Evolutionary conservation across 1,284 basidiomycete species (phyloP).

Genomic region (Salmacisia buchloeana): DNA sequence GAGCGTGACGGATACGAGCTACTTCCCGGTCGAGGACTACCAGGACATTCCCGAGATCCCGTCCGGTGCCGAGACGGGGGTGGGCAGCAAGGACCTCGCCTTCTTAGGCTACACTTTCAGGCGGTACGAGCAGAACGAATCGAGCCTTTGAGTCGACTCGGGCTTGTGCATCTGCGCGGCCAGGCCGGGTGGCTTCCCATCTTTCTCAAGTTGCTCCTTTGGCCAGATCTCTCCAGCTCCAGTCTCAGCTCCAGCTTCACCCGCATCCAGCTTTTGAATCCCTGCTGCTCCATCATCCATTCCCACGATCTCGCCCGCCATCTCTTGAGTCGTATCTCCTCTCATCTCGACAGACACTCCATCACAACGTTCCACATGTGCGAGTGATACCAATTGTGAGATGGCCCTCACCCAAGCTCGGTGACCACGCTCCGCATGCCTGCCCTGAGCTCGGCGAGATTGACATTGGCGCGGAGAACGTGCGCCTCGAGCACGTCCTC

Average conservation of each 20-base stretch:
- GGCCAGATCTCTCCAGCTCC: too few species aligned
- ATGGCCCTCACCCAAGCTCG: too few species aligned
- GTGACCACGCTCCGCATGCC: too few species aligned
- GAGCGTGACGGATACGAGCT: constrained; percentile 81
- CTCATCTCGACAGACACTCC: too few species aligned
- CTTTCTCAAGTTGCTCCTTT: background rate
- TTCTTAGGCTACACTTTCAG: constrained; percentile 48
- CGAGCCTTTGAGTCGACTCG: background rate
- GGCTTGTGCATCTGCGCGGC: too few species aligned
- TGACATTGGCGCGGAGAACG: constrained; percentile 3
- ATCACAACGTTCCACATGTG: too few species aligned
- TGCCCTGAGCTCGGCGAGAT: background rate
- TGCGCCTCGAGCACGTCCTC: background rate
- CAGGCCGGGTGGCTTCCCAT: background rate
- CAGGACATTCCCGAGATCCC: constrained; percentile 66
- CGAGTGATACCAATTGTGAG: too few species aligned
- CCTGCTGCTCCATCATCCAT: too few species aligned
- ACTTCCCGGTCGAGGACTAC: constrained; percentile 95
- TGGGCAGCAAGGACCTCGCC: constrained; percentile 45
- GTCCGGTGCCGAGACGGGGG: constrained; percentile 36
- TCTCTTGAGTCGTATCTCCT: too few species aligned
- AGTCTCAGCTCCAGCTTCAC: too few species aligned
- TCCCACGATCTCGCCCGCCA: too few species aligned
- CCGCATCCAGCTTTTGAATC: too few species aligned
- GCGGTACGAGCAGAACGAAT: constrained; percentile 45